Percentiles rank a stretch among this genome's conserved stretches.
These are phyloP conservation scores for Cyanodermella asteris DNA, from an alignment of 2,329 filamentous ascomycete species.

Conservation along the genomic window DNA sequence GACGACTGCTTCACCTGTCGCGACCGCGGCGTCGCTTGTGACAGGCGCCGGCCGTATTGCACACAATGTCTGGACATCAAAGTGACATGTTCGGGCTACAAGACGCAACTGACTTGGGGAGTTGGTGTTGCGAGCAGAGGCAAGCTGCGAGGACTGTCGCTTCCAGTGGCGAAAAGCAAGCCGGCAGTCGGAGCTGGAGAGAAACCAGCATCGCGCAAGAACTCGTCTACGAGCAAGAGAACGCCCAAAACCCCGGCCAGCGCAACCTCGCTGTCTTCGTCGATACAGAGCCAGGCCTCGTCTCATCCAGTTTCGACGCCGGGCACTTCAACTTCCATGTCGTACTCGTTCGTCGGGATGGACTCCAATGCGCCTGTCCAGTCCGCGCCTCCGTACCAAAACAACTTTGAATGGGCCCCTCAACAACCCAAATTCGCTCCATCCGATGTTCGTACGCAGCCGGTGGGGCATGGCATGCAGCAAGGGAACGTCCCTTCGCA, in stretches of 20 bases:
- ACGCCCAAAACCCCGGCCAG: neutral
- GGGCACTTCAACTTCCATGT: neutral
- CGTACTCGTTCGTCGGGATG: slow-evolving; percentile 9
- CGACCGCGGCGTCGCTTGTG: slow-evolving; percentile 66
- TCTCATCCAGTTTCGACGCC: neutral
- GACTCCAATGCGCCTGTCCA: too few relatives aligned
- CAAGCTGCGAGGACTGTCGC: slow-evolving; percentile 72
- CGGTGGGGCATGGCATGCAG: too few relatives aligned
- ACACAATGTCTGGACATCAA: slow-evolving; percentile 81
- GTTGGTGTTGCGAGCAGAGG: slow-evolving; percentile 88
- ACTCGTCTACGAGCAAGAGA: slow-evolving; percentile 4
- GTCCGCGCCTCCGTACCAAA: too few relatives aligned
- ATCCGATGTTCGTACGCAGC: too few relatives aligned
- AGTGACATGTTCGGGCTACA: slow-evolving; percentile 87
- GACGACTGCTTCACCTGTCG: slow-evolving; percentile 92
- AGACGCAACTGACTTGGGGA: slow-evolving; percentile 90
- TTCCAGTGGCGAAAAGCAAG: slow-evolving; percentile 30
- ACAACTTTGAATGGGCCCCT: too few relatives aligned
- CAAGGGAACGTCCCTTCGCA: too few relatives aligned
- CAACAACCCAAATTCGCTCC: too few relatives aligned
- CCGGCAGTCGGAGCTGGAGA: too few relatives aligned
- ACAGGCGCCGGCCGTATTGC: slow-evolving; percentile 81
- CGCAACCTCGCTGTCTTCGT: neutral
- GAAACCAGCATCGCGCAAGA: slow-evolving; percentile 6
- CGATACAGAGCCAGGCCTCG: neutral